These are phyloP conservation scores for Neurospora sp. DNA, from an alignment of 495 filamentous ascomycete genomes.

Conservation along the genomic window DNA sequence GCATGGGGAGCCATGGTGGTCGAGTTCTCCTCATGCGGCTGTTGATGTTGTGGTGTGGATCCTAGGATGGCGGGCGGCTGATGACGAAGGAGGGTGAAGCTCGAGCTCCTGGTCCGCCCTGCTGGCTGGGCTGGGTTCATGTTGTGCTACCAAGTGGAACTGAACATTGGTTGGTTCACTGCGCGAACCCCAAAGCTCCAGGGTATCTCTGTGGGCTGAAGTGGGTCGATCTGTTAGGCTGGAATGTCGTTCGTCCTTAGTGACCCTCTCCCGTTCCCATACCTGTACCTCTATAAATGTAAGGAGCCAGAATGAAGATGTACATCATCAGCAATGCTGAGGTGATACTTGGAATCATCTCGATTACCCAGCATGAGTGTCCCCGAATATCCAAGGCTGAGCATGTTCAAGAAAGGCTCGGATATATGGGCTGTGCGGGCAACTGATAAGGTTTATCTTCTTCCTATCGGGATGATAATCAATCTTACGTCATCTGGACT, in stretches of 20 bases:
- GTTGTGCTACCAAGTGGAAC: neutral
- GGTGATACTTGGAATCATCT: neutral
- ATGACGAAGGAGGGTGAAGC: constrained; percentile 1
- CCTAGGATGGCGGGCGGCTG: constrained; percentile 1
- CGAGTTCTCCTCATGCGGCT: constrained; percentile 35
- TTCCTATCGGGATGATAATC: neutral
- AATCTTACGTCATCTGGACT: neutral
- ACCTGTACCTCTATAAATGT: neutral
- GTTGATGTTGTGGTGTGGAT: constrained; percentile 6
- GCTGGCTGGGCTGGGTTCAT: neutral
- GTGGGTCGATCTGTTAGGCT: neutral
- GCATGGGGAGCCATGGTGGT: constrained; percentile 54
- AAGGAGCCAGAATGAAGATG: neutral
- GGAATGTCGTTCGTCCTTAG: neutral
- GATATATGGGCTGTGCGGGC: neutral
- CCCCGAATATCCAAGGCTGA: neutral
- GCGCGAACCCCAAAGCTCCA: neutral
- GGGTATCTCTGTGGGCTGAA: neutral
- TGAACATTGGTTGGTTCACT: neutral
- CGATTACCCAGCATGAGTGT: neutral
- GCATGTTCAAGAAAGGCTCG: neutral
- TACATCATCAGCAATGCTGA: neutral
- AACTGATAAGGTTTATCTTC: neutral
- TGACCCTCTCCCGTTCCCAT: neutral
- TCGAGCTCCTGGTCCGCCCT: neutral